phyloP scores from a whole-genome alignment of 1,284 basidiomycete species.

The Leccinum variabile region DNA sequence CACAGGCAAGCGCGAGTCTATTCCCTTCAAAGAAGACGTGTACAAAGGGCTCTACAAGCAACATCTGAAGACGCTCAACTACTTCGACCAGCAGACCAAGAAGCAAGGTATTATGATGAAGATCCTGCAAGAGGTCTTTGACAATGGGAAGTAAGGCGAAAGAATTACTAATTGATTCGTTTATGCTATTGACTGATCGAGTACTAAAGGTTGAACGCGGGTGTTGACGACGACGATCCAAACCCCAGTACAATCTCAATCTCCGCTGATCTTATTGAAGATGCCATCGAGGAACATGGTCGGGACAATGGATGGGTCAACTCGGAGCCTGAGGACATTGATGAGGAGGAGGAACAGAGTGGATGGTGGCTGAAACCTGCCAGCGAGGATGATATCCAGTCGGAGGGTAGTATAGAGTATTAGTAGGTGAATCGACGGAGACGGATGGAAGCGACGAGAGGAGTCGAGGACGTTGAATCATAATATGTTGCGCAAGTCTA shows the following conservation, averaged over 20 bases:
- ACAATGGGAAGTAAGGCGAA: background rate
- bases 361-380: background rate
- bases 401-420: background rate
- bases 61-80: background rate
- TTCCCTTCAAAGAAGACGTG: background rate
- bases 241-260: background rate
- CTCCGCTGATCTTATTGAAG: background rate
- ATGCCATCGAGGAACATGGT: background rate
- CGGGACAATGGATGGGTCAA: background rate
- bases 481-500: too few species aligned
- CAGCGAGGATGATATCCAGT: background rate
- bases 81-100: background rate
- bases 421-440: too few species aligned
- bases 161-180: background rate
- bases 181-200: background rate
- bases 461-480: too few species aligned
- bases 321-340: background rate
- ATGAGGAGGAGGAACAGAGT: background rate
- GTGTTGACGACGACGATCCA: background rate
- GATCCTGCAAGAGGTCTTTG: background rate
- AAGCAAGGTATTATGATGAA: background rate
- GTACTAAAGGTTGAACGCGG: background rate
- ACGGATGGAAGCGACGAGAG: too few species aligned
- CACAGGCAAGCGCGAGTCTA: background rate
- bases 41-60: background rate